Percentiles rank a stretch among this genome's conserved stretches.
Conservation (phyloP, 495 filamentous ascomycete species). For the Achaetomiella virescens region DNA sequence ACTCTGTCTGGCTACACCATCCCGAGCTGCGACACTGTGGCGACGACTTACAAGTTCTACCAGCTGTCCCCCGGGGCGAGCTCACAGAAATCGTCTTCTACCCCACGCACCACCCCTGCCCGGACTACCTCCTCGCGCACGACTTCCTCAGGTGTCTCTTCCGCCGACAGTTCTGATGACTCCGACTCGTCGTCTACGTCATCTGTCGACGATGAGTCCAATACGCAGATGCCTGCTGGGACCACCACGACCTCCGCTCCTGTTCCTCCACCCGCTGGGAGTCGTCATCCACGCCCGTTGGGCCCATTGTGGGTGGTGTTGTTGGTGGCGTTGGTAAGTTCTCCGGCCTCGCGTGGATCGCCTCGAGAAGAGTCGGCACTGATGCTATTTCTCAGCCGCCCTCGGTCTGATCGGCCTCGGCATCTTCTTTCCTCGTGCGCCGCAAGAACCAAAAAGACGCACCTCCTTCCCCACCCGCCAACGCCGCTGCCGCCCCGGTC, state of each 20-base stretch:
- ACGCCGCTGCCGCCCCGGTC: not conserved
- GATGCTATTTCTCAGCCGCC: conserved; percentile 16
- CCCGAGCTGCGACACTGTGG: not conserved
- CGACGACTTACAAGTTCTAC: not conserved
- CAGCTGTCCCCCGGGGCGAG: not conserved
- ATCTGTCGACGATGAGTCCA: not conserved
- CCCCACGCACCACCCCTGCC: not conserved
- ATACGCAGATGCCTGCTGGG: not conserved
- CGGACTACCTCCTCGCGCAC: not conserved
- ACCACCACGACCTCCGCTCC: not conserved
- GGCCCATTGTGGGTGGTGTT: conserved; percentile 44
- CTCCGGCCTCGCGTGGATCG: not conserved
- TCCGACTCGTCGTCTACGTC: not conserved
- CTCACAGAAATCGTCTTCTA: no score
- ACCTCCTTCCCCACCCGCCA: not conserved
- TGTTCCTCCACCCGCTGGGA: no score
- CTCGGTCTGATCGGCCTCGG: conserved; percentile 35
- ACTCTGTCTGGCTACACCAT: conserved; percentile 9
- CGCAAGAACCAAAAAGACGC: conserved; percentile 31
- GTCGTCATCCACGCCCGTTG: conserved; percentile 21
- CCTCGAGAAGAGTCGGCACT: not conserved
- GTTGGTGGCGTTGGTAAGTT: conserved; percentile 38
- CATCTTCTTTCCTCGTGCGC: conserved; percentile 37
- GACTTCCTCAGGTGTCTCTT: no score
- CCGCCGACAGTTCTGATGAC: no score